Evolutionary conservation across 192 early-diverging fungal genomes (phyloP), one percentile per base, ranked within the genome.

Genomic region (Coemansia sp.): DNA sequence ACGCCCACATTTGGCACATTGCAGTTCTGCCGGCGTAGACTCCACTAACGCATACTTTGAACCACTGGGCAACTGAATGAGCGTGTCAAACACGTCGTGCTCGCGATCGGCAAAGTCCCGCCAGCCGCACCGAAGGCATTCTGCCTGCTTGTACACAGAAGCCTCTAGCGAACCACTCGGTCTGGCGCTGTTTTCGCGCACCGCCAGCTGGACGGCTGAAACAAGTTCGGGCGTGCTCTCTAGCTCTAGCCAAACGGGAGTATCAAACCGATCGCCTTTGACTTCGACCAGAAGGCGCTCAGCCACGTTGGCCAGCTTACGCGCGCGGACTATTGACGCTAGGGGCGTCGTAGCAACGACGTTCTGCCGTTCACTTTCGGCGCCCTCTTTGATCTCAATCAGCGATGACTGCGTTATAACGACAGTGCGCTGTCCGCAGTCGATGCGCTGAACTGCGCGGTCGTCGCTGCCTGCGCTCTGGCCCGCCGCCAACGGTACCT

Each of bases 71-170:
- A 5, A 32, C 6, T 11, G 6, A 19, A 34, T 22, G 19, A 72
- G 46, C 6, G 19, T 35, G 18, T 67, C 71, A 20, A 64, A 56
- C 6, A 42, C 32, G 0, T 33, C 38, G 38, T 53, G 57, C 48
- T 63, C 60, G 45, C 46, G 30, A 29, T 78, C 77, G 17, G 63
- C 60, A 32, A 35, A 66, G 0, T 67, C 77, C 15, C 42, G 46
- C 77, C 77, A 78, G 23, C 42, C 40, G 42, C 77, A 78, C 7
- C 67, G 65, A 38, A 78, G 46, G 30, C 77, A 78, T 41, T 64
- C 61, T 17, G 70, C 62, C 30, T 69, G 77, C 46, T 66, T 64
- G 49, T 46, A 78, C 39, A 78, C 53, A 27, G 50, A 35, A 40
- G 67, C 63, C 2, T 36, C 24, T 23, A 55, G 32, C 17, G 58